These are phyloP conservation scores for Phytopythium helicoides DNA, from an alignment of 352 stramenopile genomes.

Conservation along the genomic window DNA sequence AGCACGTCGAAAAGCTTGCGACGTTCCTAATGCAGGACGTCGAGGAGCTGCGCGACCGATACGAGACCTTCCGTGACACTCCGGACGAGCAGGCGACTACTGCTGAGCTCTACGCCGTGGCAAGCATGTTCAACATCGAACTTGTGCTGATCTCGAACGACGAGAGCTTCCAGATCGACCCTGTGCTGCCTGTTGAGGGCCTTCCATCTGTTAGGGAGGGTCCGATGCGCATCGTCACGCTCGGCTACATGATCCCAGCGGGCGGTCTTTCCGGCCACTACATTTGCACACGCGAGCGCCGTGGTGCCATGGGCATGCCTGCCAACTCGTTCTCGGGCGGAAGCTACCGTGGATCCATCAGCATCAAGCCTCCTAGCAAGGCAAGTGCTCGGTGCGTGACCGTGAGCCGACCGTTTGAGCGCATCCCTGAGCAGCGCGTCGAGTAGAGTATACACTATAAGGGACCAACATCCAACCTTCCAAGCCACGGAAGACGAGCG, in stretches of 20 bases:
- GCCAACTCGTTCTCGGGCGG: constrained; percentile 68
- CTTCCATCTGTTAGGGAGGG: constrained; percentile 60
- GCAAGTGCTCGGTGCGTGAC: constrained; percentile 36
- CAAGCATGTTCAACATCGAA: constrained; percentile 84
- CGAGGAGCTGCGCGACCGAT: constrained; percentile 68
- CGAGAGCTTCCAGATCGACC: constrained; percentile 78
- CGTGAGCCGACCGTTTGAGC: constrained; percentile 46
- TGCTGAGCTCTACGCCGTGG: constrained; percentile 68
- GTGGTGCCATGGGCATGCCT: constrained; percentile 30
- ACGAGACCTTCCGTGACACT: constrained; percentile 67
- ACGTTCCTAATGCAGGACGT: constrained; percentile 71
- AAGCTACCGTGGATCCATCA: constrained; percentile 74
- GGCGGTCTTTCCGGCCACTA: constrained; percentile 75
- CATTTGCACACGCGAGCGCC: constrained; percentile 70
- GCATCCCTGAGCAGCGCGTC: constrained; percentile 61
- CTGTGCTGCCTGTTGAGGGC: constrained; percentile 60
- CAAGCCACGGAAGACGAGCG: no score
- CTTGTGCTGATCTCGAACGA: constrained; percentile 83
- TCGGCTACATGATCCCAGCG: constrained; percentile 72
- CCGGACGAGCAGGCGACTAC: constrained; percentile 78
- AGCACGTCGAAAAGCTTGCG: constrained; percentile 54
- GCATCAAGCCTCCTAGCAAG: constrained; percentile 63
- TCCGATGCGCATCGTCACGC: constrained; percentile 46
- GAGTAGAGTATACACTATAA: constrained; percentile 27
- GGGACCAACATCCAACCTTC: not conserved